Evolutionary conservation across 1,284 basidiomycete species (phyloP).

Genomic region (Megacollybia platyphylla): DNA sequence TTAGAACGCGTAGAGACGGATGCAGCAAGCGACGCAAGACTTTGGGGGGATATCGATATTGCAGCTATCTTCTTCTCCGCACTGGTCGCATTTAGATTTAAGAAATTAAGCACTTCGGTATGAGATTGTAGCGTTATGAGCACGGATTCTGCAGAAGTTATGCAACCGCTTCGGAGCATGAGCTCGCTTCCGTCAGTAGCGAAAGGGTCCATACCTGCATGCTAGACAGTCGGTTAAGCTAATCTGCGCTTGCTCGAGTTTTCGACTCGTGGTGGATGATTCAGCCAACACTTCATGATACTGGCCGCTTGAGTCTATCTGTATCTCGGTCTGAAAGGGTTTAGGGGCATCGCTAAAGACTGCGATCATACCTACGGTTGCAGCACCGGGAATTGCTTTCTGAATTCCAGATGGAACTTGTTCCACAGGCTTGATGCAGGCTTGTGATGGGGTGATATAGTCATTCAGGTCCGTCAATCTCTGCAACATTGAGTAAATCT

Average conservation of each 20-base stretch:
- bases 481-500: slow-evolving; percentile 20
- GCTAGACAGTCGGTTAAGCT: slow-evolving; percentile 93
- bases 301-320: slow-evolving; percentile 66
- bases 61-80: slow-evolving; percentile 48
- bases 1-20: slow-evolving; percentile 33
- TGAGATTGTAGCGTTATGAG: slow-evolving; percentile 97
- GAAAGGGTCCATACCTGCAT: slow-evolving; percentile 50
- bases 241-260: slow-evolving; percentile 87
- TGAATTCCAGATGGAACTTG: slow-evolving; percentile 32
- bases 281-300: slow-evolving; percentile 62
- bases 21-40: slow-evolving; percentile 80
- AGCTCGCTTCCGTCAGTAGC: slow-evolving; percentile 1
- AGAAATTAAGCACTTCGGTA: slow-evolving; percentile 75
- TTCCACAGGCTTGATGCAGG: slow-evolving; percentile 94
- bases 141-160: slow-evolving; percentile 95
- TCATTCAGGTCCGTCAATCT: slow-evolving; percentile 94
- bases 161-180: slow-evolving; percentile 65
- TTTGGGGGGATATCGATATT: slow-evolving; percentile 86
- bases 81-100: slow-evolving; percentile 39
- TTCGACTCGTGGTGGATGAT: slow-evolving; percentile 23
- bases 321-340: slow-evolving; percentile 67
- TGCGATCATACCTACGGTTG: slow-evolving; percentile 56
- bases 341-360: slow-evolving; percentile 10
- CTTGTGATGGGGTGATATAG: slow-evolving; percentile 94
- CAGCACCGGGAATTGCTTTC: slow-evolving; percentile 36